Percentiles rank a stretch among this genome's conserved stretches.
phyloP scores from a whole-genome alignment of 2,329 filamentous ascomycete genomes.

The Drechslera avenae region DNA sequence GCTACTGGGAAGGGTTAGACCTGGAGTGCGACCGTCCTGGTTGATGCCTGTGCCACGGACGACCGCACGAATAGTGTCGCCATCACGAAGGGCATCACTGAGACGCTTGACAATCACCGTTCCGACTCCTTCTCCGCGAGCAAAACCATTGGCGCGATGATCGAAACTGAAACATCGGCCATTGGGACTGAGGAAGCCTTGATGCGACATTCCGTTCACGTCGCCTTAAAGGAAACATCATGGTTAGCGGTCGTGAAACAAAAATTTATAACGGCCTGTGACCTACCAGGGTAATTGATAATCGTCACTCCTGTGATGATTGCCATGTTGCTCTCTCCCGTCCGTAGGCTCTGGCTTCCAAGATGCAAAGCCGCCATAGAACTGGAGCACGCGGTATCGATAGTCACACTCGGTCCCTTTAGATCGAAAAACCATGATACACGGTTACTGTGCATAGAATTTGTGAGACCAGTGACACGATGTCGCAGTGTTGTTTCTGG shows the following conservation, averaged over 20 bases:
- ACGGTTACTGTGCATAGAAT: no score
- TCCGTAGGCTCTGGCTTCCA: conserved; percentile 15
- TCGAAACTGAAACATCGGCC: conserved; percentile 50
- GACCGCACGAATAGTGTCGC: conserved; percentile 33
- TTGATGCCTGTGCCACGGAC: conserved; percentile 16
- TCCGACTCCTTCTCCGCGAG: conserved; percentile 63
- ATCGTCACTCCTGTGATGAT: neutral
- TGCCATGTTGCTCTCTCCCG: conserved; percentile 7
- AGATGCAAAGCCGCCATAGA: conserved; percentile 27
- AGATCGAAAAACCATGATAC: conserved; percentile 29
- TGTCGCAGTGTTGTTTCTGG: no score
- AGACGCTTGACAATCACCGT: conserved; percentile 34
- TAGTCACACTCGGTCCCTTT: conserved; percentile 25
- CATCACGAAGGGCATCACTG: conserved; percentile 17
- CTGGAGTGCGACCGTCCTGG: neutral
- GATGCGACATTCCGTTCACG: conserved; percentile 26
- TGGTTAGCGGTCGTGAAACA: neutral
- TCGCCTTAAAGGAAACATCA: conserved; percentile 3
- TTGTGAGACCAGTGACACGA: no score
- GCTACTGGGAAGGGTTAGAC: neutral
- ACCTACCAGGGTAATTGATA: neutral
- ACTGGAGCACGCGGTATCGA: conserved; percentile 38
- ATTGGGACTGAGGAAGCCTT: conserved; percentile 20
- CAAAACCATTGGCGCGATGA: conserved; percentile 64
- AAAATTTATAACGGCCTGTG: neutral